phyloP scores from a whole-genome alignment of 345 rosid species.

The Schrenkiella parvula region DNA sequence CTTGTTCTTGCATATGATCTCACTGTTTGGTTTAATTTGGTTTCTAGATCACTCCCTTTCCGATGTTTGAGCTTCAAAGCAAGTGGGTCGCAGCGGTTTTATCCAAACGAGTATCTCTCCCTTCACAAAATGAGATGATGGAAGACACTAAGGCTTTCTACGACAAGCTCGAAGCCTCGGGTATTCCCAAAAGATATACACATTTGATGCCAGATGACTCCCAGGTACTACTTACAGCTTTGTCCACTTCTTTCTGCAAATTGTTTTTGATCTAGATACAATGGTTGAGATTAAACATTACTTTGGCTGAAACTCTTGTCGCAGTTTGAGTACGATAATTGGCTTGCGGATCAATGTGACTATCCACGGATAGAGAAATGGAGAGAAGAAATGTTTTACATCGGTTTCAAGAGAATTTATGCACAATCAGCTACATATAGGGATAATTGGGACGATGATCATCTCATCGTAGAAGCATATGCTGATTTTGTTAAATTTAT shows the following conservation, averaged over 20 bases:
- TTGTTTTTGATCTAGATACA: neutral
- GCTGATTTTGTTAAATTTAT: constrained; percentile 43
- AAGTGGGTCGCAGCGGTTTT: constrained; percentile 36
- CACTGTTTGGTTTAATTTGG: neutral
- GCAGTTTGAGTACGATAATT: constrained; percentile 57
- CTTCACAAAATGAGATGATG: constrained; percentile 33
- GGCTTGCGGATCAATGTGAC: constrained; percentile 48
- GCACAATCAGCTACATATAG: constrained; percentile 44
- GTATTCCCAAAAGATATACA: constrained; percentile 60
- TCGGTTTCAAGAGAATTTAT: constrained; percentile 10
- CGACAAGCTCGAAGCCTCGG: constrained; percentile 49
- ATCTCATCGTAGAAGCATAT: constrained; percentile 45
- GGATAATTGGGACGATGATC: constrained; percentile 63
- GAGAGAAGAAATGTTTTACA: constrained; percentile 50
- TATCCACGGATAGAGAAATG: constrained; percentile 47
- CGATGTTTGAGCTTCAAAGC: constrained; percentile 39
- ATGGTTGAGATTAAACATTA: neutral
- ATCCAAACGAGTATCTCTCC: constrained; percentile 26
- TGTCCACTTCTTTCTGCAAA: neutral
- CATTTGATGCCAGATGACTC: constrained; percentile 46
- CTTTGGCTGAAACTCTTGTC: neutral
- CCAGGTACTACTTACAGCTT: constrained; percentile 11
- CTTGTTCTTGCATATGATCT: neutral
- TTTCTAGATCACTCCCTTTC: constrained; percentile 33
- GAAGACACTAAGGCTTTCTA: constrained; percentile 53